Base-by-base conservation (phyloP, 1,139 yeast species). In the Pichia sp. region DNA sequence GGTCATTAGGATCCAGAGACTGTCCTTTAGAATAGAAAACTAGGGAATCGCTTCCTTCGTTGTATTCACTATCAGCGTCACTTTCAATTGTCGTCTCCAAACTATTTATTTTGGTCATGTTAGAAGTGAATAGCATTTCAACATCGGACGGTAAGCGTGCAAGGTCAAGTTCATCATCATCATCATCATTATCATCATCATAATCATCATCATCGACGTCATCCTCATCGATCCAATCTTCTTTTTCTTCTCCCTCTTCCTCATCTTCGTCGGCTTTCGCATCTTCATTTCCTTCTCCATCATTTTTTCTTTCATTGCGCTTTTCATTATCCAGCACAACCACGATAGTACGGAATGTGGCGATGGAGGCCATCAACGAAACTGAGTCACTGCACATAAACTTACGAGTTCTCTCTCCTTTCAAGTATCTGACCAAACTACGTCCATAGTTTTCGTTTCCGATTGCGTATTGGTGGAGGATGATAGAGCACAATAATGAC, bases 321-420 rank as follows among this genome's bases (percentile, higher is more conserved):
- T 49, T 34, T 16, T 55, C 51, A 38, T 58, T 53, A 23, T 59
- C 58, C 10, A 64, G 47, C 30, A 65, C 54, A 10, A 59, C 58
- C 31, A 58, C 53, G 8, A 64, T 55, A 0, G 67, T 59, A 23
- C 62, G 59, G 51, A 64, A 61, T 4, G 64, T 54, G 6, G 67
- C 66, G 51, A 65, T 61, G 29, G 67, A 63, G 2, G 67, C 59
- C 47, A 67, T 55, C 31, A 68, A 54, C 2, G 70, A 62, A 16
- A 65, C 53, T 19, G 63, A 61, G 45, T 57, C 57, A 5, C 53
- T 52, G 40, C 56, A 52, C 29, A 50, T 32, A 23, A 59, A 59
- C 26, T 51, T 55, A 8, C 51, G 41, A 1, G 50, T 41, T 30
- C 47, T 51, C 40, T 54, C 59, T 32, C 49, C 46, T 23, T 56